These are phyloP conservation scores for Haplosporangium sp. DNA, from an alignment of 371 early-diverging fungal species.

Conservation along the genomic window DNA sequence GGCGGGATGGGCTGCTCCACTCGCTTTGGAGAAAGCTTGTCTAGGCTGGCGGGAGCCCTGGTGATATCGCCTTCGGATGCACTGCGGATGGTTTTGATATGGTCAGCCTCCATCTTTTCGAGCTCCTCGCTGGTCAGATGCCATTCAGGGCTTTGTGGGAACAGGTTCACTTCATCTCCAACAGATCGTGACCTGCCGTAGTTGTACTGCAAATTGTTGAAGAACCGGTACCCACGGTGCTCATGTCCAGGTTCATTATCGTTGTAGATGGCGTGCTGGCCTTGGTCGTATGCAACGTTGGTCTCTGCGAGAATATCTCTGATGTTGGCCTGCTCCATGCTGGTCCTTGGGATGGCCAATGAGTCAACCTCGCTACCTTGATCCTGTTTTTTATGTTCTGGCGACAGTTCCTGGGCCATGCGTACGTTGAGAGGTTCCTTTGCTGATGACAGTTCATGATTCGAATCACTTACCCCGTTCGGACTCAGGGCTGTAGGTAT, in stretches of 20 bases:
- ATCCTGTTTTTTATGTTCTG: too few species aligned
- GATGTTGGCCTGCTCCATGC: not conserved
- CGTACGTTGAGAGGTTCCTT: too few species aligned
- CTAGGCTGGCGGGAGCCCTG: not conserved
- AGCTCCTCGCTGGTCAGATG: conserved; percentile 27
- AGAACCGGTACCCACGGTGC: conserved; percentile 2
- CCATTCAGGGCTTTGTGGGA: conserved; percentile 26
- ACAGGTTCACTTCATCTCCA: not conserved
- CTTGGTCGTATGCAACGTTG: conserved; percentile 15
- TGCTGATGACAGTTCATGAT: too few species aligned
- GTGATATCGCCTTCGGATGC: not conserved
- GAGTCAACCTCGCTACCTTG: not conserved
- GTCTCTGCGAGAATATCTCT: conserved; percentile 25
- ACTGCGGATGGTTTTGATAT: not conserved
- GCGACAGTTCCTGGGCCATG: too few species aligned
- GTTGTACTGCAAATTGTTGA: conserved; percentile 23
- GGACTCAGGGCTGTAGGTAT: too few species aligned
- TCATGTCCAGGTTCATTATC: conserved; percentile 6
- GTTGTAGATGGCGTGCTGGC: conserved; percentile 29
- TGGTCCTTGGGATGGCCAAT: not conserved
- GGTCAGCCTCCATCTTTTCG: conserved; percentile 20
- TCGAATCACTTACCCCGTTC: too few species aligned
- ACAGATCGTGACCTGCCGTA: conserved; percentile 6
- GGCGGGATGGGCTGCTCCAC: too few species aligned
- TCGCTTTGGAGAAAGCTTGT: too few species aligned